A percentile compares a stretch with the other conserved stretches of the same genome.
Evolutionary conservation across 2,329 filamentous ascomycete species (phyloP).

Genomic region (Colletotrichum sp.): DNA sequence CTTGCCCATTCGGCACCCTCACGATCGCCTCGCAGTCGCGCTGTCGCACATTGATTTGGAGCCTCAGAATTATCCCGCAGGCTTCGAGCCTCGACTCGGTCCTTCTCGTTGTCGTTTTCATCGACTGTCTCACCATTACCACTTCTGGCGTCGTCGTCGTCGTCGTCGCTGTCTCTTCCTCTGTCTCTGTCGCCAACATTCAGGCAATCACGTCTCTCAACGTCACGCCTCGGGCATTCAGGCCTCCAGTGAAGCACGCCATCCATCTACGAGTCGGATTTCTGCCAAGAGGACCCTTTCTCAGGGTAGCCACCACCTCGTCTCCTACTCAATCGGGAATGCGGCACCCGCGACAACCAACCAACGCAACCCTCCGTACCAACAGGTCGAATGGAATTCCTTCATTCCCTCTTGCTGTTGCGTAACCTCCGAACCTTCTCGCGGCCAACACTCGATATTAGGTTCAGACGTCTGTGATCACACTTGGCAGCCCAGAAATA

Average conservation of each 20-base stretch:
- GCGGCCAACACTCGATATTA: background rate
- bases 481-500: background rate
- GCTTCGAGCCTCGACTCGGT: background rate
- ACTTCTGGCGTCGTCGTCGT: background rate
- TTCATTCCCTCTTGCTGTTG: background rate
- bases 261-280: background rate
- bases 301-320: background rate
- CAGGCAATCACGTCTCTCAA: background rate
- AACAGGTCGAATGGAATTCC: background rate
- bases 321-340: background rate
- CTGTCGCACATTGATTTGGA: background rate
- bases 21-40: background rate
- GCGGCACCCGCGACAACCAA: background rate
- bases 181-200: background rate
- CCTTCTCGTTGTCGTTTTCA: background rate
- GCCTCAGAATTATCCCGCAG: background rate
- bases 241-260: background rate
- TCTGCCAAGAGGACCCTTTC: background rate
- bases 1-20: background rate
- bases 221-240: background rate
- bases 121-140: background rate
- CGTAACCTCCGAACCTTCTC: background rate
- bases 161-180: background rate
- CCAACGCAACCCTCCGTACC: background rate
- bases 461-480: background rate